These are phyloP conservation scores for Phylloboletellus chloephorus DNA, from an alignment of 1,284 basidiomycete species.

Conservation along the genomic window DNA sequence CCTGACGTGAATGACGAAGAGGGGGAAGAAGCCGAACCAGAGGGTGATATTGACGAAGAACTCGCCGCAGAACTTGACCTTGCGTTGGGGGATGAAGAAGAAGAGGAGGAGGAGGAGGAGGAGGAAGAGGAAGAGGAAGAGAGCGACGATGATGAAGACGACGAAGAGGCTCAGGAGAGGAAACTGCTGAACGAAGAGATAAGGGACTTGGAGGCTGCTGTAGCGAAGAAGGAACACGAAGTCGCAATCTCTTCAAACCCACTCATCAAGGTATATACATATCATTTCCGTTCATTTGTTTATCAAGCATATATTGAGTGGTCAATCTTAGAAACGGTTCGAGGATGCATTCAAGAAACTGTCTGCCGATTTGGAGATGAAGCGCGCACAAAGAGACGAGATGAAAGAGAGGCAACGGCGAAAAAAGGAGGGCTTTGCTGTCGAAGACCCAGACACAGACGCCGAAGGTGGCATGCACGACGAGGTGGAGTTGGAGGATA, in stretches of 20 bases:
- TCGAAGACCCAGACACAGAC: slow-evolving; percentile 45
- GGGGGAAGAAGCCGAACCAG: slow-evolving; percentile 53
- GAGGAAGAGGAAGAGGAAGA: slow-evolving; percentile 68
- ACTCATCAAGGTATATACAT: slow-evolving; percentile 73
- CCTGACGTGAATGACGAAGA: slow-evolving; percentile 51
- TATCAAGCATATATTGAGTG: slow-evolving; percentile 4
- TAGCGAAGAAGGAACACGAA: slow-evolving; percentile 81
- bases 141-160: slow-evolving; percentile 68
- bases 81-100: slow-evolving; percentile 64
- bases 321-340: slow-evolving; percentile 71
- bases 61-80: slow-evolving; percentile 70
- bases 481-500: slow-evolving; percentile 29
- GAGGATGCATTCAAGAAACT: slow-evolving; percentile 89
- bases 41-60: slow-evolving; percentile 72
- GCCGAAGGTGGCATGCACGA: slow-evolving; percentile 40
- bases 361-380: slow-evolving; percentile 81
- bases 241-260: slow-evolving; percentile 86
- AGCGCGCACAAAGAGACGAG: slow-evolving; percentile 74
- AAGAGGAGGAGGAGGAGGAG: slow-evolving; percentile 62
- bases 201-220: slow-evolving; percentile 80
- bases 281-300: slow-evolving; percentile 8
- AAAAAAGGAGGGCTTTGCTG: slow-evolving; percentile 55
- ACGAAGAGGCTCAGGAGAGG: slow-evolving; percentile 66
- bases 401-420: slow-evolving; percentile 65
- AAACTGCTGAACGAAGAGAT: slow-evolving; percentile 87